Evolutionary conservation across 139 green algal species (phyloP), one percentile per base, ranked within the genome.

Genomic region (Chlamydomonas schloesseri): DNA sequence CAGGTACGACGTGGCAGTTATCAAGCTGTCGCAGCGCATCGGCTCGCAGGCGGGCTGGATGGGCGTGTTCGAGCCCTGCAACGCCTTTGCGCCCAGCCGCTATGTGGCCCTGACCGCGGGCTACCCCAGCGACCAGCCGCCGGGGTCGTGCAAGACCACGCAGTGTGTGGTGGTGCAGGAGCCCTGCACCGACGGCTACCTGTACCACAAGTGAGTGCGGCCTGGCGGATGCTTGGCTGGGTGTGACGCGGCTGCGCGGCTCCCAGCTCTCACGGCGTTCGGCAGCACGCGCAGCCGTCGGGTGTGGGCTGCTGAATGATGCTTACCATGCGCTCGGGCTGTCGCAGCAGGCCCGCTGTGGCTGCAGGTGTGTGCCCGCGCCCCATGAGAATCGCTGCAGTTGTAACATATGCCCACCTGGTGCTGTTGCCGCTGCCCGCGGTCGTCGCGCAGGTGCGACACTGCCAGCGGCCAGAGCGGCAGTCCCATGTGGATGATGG

Each of bases 1-100:
- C 67, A 88, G 71, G 5, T 81, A 68, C 57, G 89, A 92, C 79
- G 83, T 92, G 15, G 89, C 89, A 2, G 72, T 92, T 13, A 82
- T 92, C 28, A 89, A 80, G 10, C 77, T 92, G 11, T 53, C 37
- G 20, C 33, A 86, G 75, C 71, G 69, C 28, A 67, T 90, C n/a
- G 89, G 89, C 9, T 64, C 42, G 8, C 28, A 81, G 64, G 78
- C 89, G 3, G 89, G 89, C 3, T 90, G 87, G 73, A 92, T 92
- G 89, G 89, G 89, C 46, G 84, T 92, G 58, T 83, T 82, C 37
- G 82, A 88, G 57, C 85, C 77, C 29, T 92, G 89, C 76, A 76
- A 21, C 65, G 81, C 77, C 28, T 76, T 82, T 33, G 73, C 82
- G 31, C 37, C 76, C 64, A 65, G 77, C 1, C 82, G 71, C 71